phyloP scores from a whole-genome alignment of 345 rosid genomes.

The Odontarrhena argentea region DNA sequence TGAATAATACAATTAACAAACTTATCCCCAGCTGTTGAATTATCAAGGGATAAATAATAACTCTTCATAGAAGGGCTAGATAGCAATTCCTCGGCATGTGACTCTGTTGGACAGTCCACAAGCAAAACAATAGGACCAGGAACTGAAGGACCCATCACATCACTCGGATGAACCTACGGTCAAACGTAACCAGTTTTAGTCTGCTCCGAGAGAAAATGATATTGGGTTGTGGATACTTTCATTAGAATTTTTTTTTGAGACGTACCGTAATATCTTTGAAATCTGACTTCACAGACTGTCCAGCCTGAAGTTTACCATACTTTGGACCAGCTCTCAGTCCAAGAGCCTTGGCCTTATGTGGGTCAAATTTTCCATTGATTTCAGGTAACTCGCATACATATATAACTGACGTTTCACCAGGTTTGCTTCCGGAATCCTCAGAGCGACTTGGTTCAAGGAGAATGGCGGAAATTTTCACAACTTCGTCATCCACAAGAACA shows the following conservation, averaged over 20 bases:
- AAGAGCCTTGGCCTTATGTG: constrained; percentile 74
- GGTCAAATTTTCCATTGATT: constrained; percentile 87
- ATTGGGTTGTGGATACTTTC: not conserved
- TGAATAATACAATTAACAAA: constrained; percentile 79
- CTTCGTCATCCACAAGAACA: constrained; percentile 77
- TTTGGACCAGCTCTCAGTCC: constrained; percentile 89
- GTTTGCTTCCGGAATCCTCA: constrained; percentile 47
- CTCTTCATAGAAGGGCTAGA: constrained; percentile 50
- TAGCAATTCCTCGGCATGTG: constrained; percentile 64
- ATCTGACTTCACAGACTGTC: constrained; percentile 87
- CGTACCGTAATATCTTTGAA: constrained; percentile 65
- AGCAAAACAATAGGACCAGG: constrained; percentile 89
- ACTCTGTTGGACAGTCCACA: constrained; percentile 91
- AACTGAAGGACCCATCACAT: constrained; percentile 92
- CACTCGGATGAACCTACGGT: constrained; percentile 84
- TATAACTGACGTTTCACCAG: constrained; percentile 84
- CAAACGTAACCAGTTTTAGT: constrained; percentile 23
- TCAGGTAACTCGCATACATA: constrained; percentile 90
- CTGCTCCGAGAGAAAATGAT: constrained; percentile 3
- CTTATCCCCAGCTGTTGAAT: constrained; percentile 48
- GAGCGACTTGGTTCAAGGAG: constrained; percentile 51
- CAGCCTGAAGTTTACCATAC: constrained; percentile 75
- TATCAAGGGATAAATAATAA: constrained; percentile 52
- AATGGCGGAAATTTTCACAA: constrained; percentile 85
- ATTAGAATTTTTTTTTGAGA: constrained; percentile 18